Evolutionary conservation across 306 rosid genomes (phyloP).

Genomic region (Sophora flavescens): DNA sequence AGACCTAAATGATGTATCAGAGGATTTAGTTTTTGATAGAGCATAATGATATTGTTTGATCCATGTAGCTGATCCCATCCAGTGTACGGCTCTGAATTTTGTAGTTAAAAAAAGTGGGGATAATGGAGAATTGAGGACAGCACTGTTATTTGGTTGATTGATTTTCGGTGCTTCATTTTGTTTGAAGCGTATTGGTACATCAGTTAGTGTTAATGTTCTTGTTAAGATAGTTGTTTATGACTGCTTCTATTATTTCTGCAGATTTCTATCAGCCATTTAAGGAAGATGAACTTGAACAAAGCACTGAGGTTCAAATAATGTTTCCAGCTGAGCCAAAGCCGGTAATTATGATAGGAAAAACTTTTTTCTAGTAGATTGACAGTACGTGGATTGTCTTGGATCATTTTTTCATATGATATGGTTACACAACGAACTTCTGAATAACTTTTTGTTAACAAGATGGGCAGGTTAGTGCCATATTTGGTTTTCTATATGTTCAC

Average conservation of each 20-base stretch:
- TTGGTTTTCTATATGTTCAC: slow-evolving; percentile 29
- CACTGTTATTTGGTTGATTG: slow-evolving; percentile 16
- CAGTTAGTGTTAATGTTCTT: slow-evolving; percentile 23
- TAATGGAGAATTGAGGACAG: background rate
- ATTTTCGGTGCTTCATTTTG: slow-evolving; percentile 18
- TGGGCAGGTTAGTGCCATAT: background rate
- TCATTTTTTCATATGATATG: background rate
- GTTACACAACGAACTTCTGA: background rate
- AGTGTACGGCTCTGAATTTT: too few relatives aligned
- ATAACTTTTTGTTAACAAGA: background rate
- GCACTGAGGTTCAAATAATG: slow-evolving; percentile 85
- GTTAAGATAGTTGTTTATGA: slow-evolving; percentile 20
- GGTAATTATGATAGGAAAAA: slow-evolving; percentile 51
- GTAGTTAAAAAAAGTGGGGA: background rate
- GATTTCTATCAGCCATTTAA: slow-evolving; percentile 87
- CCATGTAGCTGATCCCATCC: too few relatives aligned
- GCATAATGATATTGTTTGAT: too few relatives aligned
- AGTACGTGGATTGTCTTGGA: slow-evolving; percentile 26
- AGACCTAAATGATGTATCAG: background rate
- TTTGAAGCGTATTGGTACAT: slow-evolving; percentile 10
- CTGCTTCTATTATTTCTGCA: slow-evolving; percentile 46
- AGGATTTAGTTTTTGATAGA: too few relatives aligned
- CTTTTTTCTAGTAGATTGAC: background rate
- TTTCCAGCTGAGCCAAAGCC: slow-evolving; percentile 80
- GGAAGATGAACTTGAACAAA: slow-evolving; percentile 88